phyloP scores from a whole-genome alignment of 345 rosid genomes.

The Gossypium ekmanianum region DNA sequence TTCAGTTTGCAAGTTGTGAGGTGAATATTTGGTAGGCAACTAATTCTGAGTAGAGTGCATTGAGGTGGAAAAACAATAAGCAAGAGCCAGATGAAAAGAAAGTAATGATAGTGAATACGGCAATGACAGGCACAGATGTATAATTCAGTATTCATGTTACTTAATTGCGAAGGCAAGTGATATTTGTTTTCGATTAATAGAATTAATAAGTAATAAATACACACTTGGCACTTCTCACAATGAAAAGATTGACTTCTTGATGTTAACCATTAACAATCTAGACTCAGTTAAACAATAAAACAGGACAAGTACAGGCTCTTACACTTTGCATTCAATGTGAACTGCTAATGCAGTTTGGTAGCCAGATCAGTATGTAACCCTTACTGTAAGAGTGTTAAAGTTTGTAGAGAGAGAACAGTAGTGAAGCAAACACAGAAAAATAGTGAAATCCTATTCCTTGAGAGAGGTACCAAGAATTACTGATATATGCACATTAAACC shows the following conservation, averaged over 20 bases:
- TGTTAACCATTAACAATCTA: background rate
- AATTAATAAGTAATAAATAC: background rate
- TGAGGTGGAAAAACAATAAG: background rate
- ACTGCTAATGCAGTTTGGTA: background rate
- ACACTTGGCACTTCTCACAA: background rate
- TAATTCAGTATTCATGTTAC: background rate
- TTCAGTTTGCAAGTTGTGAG: background rate
- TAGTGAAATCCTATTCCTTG: background rate
- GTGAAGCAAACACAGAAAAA: background rate
- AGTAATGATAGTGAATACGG: background rate
- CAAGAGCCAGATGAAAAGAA: background rate
- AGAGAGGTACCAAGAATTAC: background rate
- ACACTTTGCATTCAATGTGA: background rate
- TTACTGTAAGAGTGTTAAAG: background rate
- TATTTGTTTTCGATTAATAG: background rate
- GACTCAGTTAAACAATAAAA: background rate
- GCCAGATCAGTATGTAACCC: background rate
- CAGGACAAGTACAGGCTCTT: background rate
- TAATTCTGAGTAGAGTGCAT: background rate
- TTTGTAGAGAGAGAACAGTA: background rate
- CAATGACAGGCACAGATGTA: background rate
- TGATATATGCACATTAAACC: conserved; percentile 13
- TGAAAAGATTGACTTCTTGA: background rate
- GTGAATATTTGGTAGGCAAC: background rate
- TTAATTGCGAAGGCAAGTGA: background rate